Evolutionary conservation across 2,329 filamentous ascomycete species (phyloP).

Genomic region (Exophiala lecanii-corni): DNA sequence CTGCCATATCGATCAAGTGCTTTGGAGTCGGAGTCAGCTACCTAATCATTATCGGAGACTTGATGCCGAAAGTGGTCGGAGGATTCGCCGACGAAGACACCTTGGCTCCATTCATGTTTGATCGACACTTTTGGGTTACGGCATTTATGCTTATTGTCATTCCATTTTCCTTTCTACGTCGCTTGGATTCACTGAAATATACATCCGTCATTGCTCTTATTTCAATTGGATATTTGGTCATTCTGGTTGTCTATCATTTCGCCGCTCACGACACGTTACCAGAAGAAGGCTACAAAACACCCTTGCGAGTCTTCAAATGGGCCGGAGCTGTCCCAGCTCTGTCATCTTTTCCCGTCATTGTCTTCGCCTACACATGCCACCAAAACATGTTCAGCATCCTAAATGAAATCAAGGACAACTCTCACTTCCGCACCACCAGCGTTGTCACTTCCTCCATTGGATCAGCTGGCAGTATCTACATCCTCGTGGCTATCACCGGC

Average conservation of each 20-base stretch:
- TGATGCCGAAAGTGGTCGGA: constrained; percentile 90
- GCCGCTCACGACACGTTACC: constrained; percentile 68
- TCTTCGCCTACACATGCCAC: constrained; percentile 99
- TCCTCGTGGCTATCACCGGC: constrained; percentile 88
- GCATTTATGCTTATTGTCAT: constrained; percentile 90
- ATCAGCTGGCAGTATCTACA: constrained; percentile 78
- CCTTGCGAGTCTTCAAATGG: constrained; percentile 73
- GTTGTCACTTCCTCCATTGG: constrained; percentile 84
- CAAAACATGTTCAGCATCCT: constrained; percentile 99
- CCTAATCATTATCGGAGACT: constrained; percentile 95
- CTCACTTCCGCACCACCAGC: constrained; percentile 68
- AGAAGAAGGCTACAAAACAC: constrained; percentile 54
- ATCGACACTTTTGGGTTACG: constrained; percentile 96
- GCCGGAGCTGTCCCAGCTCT: constrained; percentile 72
- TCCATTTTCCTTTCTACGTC: constrained; percentile 83
- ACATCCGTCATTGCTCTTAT: constrained; percentile 87
- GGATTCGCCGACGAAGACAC: constrained; percentile 67
- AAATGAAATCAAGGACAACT: constrained; percentile 87
- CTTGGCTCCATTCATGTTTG: constrained; percentile 69
- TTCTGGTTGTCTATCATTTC: constrained; percentile 92
- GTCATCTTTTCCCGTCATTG: constrained; percentile 85
- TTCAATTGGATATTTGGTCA: constrained; percentile 88
- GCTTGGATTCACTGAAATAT: constrained; percentile 93
- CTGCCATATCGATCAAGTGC: constrained; percentile 94
- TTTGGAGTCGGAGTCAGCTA: constrained; percentile 97